Evolutionary conservation across 2,329 filamentous ascomycete genomes (phyloP).

Genomic region (Neoascochyta sp.): DNA sequence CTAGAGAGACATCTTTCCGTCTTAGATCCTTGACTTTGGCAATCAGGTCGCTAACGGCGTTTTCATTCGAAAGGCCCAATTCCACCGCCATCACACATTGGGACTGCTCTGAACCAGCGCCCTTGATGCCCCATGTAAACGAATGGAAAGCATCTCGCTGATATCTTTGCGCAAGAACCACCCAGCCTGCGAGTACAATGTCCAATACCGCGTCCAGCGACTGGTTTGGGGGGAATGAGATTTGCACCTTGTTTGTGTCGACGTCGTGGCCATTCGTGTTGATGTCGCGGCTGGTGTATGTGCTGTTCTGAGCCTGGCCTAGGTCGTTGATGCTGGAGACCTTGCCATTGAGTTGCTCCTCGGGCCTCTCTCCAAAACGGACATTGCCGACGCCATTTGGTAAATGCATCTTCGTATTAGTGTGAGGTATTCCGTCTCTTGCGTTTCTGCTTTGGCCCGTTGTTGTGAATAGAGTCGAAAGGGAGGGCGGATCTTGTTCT

Average conservation of each 20-base stretch:
- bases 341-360: constrained; percentile 14
- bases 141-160: constrained; percentile 31
- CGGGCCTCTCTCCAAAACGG: constrained; percentile 12
- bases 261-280: constrained; percentile 3
- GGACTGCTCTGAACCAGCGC: constrained; percentile 4
- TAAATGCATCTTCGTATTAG: constrained; percentile 17
- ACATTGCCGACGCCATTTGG: constrained; percentile 14
- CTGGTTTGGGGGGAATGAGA: constrained; percentile 9
- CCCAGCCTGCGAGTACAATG: constrained; percentile 29
- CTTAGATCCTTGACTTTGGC: constrained; percentile 12
- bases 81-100: constrained; percentile 18
- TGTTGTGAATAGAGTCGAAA: neutral
- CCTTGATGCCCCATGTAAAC: constrained; percentile 27
- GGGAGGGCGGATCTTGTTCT: constrained; percentile 7
- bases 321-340: constrained; percentile 9
- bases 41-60: constrained; percentile 12
- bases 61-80: constrained; percentile 15
- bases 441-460: no score
- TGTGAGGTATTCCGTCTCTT: no score
- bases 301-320: constrained; percentile 6
- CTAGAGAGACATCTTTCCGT: constrained; percentile 10
- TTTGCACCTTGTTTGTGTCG: constrained; percentile 14
- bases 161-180: constrained; percentile 29
- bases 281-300: constrained; percentile 2
- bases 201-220: constrained; percentile 15